Conservation (phyloP, 345 rosid species). For the Salix udensis region DNA sequence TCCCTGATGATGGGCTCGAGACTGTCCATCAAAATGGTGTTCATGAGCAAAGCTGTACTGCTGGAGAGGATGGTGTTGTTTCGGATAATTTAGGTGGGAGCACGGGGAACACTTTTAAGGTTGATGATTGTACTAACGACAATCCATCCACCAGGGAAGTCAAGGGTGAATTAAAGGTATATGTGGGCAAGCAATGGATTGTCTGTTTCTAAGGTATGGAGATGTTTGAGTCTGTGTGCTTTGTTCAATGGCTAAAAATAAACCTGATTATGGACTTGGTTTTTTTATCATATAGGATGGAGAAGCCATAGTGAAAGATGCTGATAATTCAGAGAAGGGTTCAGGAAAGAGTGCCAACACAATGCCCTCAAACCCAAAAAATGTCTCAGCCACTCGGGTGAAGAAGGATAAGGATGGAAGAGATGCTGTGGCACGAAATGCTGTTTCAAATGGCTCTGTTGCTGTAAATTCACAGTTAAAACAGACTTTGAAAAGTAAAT, state of each 20-base stretch:
- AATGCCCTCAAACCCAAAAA: slow-evolving; percentile 43
- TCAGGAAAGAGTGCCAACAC: slow-evolving; percentile 46
- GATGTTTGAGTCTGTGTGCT: slow-evolving; percentile 9
- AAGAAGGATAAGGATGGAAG: slow-evolving; percentile 49
- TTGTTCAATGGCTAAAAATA: neutral
- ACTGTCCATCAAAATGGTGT: slow-evolving; percentile 51
- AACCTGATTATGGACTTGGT: slow-evolving; percentile 9
- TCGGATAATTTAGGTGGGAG: slow-evolving; percentile 23
- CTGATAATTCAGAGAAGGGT: slow-evolving; percentile 38
- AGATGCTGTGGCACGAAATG: slow-evolving; percentile 26
- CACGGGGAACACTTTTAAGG: slow-evolving; percentile 8
- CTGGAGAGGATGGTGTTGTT: slow-evolving; percentile 33
- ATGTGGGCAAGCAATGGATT: slow-evolving; percentile 30
- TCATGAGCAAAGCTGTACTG: slow-evolving; percentile 27
- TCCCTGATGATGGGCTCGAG: slow-evolving; percentile 43
- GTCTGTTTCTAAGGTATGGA: slow-evolving; percentile 41
- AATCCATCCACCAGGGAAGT: slow-evolving; percentile 20
- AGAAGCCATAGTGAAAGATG: slow-evolving; percentile 35
- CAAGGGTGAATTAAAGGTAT: slow-evolving; percentile 18
- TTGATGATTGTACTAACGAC: slow-evolving; percentile 31
- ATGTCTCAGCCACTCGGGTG: slow-evolving; percentile 33
- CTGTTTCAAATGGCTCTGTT: slow-evolving; percentile 54
- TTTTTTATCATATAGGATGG: slow-evolving; percentile 35
- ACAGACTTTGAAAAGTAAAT: slow-evolving; percentile 46
- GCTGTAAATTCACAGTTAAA: slow-evolving; percentile 35